Conservation (phyloP, 108 stramenopile species). For the Schizochytrium sp. region DNA sequence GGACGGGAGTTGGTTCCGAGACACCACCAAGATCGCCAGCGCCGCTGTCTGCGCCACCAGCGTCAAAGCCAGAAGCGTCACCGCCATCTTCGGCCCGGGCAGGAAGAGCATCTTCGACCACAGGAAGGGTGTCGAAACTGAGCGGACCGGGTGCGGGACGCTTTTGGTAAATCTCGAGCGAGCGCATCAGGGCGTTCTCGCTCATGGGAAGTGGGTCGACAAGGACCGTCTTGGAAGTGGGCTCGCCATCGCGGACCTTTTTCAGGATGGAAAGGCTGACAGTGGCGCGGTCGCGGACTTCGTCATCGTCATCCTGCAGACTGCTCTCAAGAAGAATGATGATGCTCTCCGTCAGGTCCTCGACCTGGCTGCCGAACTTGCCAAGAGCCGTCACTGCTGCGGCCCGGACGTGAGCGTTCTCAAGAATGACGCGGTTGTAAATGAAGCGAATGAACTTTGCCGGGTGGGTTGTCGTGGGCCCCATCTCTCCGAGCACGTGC, state of each 20-base stretch:
- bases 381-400: constrained; percentile 76
- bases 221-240: constrained; percentile 53
- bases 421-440: constrained; percentile 92
- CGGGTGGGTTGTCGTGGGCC: constrained; percentile 67
- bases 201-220: constrained; percentile 70
- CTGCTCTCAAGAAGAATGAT: constrained; percentile 65
- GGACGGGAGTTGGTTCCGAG: not conserved
- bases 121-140: constrained; percentile 59
- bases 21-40: constrained; percentile 26
- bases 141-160: constrained; percentile 56
- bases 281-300: constrained; percentile 82
- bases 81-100: not conserved
- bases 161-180: constrained; percentile 62
- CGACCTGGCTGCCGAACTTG: constrained; percentile 77
- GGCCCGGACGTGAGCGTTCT: constrained; percentile 81
- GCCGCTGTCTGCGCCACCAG: constrained; percentile 20
- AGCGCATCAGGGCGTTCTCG: constrained; percentile 67
- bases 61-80: not conserved
- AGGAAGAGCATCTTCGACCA: constrained; percentile 55
- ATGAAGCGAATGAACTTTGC: constrained; percentile 91
- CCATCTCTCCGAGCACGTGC: constrained; percentile 75
- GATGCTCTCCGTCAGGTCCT: constrained; percentile 67
- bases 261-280: constrained; percentile 51
- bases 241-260: constrained; percentile 50
- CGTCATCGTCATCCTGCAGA: constrained; percentile 82